phyloP scores from a whole-genome alignment of 495 filamentous ascomycete species.

The Daldinia concentrica region DNA sequence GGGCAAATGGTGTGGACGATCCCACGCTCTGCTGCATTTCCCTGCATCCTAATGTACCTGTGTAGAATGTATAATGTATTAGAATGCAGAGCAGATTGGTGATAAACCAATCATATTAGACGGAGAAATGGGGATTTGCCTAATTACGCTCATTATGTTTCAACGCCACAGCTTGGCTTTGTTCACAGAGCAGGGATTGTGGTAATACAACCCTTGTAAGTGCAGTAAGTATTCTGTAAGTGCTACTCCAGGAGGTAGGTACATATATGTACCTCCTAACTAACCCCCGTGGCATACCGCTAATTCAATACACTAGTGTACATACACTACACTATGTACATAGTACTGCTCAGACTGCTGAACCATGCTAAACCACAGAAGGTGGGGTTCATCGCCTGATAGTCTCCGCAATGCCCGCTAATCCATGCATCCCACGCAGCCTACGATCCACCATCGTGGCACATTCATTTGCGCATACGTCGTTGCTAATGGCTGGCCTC shows the following conservation, averaged over 20 bases:
- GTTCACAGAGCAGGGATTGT: neutral
- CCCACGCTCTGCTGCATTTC: constrained; percentile 14
- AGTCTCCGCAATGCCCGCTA: neutral
- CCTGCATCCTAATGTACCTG: constrained; percentile 15
- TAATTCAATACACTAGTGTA: too few species aligned
- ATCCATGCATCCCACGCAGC: neutral
- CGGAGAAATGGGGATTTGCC: neutral
- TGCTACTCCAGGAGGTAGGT: too few species aligned
- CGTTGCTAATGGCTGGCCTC: constrained; percentile 16
- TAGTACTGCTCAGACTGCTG: too few species aligned
- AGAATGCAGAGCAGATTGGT: neutral
- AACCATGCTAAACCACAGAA: constrained; percentile 19
- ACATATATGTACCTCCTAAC: too few species aligned
- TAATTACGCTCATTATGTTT: constrained; percentile 23
- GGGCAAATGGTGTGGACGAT: constrained; percentile 27
- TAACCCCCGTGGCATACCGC: neutral
- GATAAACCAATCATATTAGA: neutral
- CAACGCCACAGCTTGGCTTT: constrained; percentile 33
- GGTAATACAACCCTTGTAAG: neutral
- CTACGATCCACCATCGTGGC: constrained; percentile 18
- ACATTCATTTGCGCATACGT: constrained; percentile 20
- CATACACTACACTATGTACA: too few species aligned
- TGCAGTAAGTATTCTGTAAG: neutral
- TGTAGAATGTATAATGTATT: neutral
- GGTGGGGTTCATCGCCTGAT: constrained; percentile 27